Conservation (phyloP, 768 basidiomycete species). For the Erythrobasidium yunnanense region DNA sequence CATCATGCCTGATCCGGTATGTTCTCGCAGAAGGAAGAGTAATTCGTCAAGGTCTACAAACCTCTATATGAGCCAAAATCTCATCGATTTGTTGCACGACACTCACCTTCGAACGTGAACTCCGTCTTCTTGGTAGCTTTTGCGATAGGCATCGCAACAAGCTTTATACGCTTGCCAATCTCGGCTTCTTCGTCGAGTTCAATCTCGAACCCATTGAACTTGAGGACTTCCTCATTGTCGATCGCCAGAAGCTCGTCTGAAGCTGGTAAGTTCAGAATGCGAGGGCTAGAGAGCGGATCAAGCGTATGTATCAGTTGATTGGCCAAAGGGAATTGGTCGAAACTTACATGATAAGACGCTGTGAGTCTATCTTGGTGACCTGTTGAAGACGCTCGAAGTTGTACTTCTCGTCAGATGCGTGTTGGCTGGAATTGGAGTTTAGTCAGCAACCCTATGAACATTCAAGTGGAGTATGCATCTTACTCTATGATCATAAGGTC, state of each 20-base stretch:
- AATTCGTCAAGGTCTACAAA: constrained; percentile 81
- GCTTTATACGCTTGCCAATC: constrained; percentile 49
- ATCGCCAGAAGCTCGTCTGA: constrained; percentile 76
- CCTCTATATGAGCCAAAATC: background rate
- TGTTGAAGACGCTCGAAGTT: constrained; percentile 90
- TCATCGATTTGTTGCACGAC: background rate
- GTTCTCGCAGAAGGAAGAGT: constrained; percentile 69
- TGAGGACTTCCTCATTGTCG: constrained; percentile 74
- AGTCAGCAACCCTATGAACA: background rate
- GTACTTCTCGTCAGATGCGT: constrained; percentile 96
- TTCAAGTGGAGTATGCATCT: background rate
- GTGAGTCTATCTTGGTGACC: constrained; percentile 79
- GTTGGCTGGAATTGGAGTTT: constrained; percentile 48
- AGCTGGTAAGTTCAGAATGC: constrained; percentile 67
- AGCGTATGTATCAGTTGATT: background rate
- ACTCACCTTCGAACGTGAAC: constrained; percentile 73
- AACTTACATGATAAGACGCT: constrained; percentile 65
- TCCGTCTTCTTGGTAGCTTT: constrained; percentile 56
- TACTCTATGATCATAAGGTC: constrained; percentile 89
- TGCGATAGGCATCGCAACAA: constrained; percentile 78
- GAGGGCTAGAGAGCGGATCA: constrained; percentile 50
- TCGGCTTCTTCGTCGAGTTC: constrained; percentile 49
- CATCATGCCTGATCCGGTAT: constrained; percentile 68
- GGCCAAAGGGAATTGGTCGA: no score
- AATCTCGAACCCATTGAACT: constrained; percentile 81